These are phyloP conservation scores for Fusarium neocosmosporiellum DNA, from an alignment of 2,329 filamentous ascomycete species.

Conservation along the genomic window DNA sequence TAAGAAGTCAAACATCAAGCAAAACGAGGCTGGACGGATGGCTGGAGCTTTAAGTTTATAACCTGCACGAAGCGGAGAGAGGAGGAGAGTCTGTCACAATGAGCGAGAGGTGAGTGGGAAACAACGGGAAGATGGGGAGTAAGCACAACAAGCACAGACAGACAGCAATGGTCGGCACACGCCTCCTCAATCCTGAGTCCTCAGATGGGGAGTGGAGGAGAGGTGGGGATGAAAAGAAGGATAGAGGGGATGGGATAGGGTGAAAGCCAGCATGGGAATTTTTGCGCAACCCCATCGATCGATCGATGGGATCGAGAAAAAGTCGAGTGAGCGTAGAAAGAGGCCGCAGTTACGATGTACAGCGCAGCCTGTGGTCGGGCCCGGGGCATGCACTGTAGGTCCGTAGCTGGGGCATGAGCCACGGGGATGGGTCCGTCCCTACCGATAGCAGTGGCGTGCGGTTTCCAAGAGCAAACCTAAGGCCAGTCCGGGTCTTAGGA, in stretches of 20 bases:
- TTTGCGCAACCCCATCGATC: slow-evolving; percentile 50
- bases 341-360: slow-evolving; percentile 23
- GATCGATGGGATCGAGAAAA: slow-evolving; percentile 52
- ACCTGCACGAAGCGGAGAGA: slow-evolving; percentile 26
- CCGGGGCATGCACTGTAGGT: background rate
- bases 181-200: slow-evolving; percentile 3
- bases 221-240: slow-evolving; percentile 23
- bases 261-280: slow-evolving; percentile 44
- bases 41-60: slow-evolving; percentile 40
- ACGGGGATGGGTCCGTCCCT: slow-evolving; percentile 28
- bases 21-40: slow-evolving; percentile 33
- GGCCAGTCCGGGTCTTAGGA: background rate
- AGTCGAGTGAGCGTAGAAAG: slow-evolving; percentile 21
- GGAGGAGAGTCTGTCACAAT: background rate
- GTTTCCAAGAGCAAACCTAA: background rate
- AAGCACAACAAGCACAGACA: background rate
- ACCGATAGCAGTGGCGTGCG: slow-evolving; percentile 27
- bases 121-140: slow-evolving; percentile 25
- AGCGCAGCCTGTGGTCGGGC: slow-evolving; percentile 7
- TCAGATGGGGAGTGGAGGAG: slow-evolving; percentile 15
- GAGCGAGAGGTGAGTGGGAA: slow-evolving; percentile 13
- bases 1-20: slow-evolving; percentile 27
- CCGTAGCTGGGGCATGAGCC: slow-evolving; percentile 21
- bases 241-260: slow-evolving; percentile 42
- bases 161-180: background rate